These are phyloP conservation scores for Hansenula lynferdii DNA, from an alignment of 1,139 yeast species.

Conservation along the genomic window DNA sequence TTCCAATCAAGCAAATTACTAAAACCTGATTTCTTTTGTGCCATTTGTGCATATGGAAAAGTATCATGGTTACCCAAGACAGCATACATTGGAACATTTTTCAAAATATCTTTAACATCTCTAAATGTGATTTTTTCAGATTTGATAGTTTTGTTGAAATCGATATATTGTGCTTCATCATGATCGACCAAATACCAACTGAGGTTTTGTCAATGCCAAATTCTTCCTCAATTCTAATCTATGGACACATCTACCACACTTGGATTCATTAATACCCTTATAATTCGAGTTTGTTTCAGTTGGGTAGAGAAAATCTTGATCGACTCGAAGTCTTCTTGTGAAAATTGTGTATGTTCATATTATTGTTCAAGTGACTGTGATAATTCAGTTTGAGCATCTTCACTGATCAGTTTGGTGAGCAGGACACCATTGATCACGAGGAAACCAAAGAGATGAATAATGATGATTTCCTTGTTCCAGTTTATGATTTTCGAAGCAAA, in stretches of 20 bases:
- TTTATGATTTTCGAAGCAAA: too few species aligned
- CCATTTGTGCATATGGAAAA: conserved; percentile 66
- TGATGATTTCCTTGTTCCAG: too few species aligned
- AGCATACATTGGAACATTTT: conserved; percentile 53
- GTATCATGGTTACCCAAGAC: conserved; percentile 71
- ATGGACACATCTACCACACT: conserved; percentile 36
- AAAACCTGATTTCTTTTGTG: conserved; percentile 46
- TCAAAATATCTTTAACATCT: conserved; percentile 50
- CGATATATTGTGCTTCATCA: conserved; percentile 40
- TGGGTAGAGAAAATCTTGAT: neutral
- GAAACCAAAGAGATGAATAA: neutral
- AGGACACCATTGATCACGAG: too few species aligned
- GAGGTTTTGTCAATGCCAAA: conserved; percentile 35
- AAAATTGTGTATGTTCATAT: neutral
- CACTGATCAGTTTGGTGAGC: neutral
- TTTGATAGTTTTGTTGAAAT: conserved; percentile 41
- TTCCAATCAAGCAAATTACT: conserved; percentile 54
- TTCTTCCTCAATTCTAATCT: conserved; percentile 39
- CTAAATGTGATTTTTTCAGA: conserved; percentile 49
- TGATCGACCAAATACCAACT: conserved; percentile 56
- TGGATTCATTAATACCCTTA: conserved; percentile 11
- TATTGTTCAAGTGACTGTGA: neutral
- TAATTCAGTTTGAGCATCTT: neutral
- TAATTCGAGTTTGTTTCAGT: neutral
- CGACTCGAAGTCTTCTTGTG: neutral